Percentiles rank a stretch among this genome's conserved stretches.
phyloP scores from a whole-genome alignment of 306 rosid genomes.

The Benincasa hispida region DNA sequence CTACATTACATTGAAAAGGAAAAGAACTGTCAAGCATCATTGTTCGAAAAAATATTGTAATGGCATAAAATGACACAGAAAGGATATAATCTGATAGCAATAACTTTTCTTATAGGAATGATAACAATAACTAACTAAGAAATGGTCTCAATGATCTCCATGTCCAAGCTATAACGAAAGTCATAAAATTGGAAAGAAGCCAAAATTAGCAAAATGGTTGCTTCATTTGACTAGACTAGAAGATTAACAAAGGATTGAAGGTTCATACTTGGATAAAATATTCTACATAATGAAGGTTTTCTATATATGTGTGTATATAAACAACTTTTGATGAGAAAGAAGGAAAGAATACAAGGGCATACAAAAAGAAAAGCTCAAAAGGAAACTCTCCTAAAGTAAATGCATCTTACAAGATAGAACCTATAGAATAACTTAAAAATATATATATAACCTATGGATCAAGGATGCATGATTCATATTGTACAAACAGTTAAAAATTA shows the following conservation, averaged over 20 bases:
- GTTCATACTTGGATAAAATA: neutral
- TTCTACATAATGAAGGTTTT: neutral
- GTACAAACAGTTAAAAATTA: neutral
- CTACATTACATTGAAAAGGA: conserved; percentile 19
- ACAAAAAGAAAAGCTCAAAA: no score
- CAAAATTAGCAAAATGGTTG: neutral
- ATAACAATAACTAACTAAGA: neutral
- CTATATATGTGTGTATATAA: neutral
- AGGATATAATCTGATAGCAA: neutral
- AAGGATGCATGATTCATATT: neutral
- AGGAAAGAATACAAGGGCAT: no score
- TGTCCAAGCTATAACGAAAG: neutral
- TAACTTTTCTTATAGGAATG: no score
- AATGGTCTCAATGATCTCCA: neutral
- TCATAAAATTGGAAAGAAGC: neutral
- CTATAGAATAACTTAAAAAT: no score
- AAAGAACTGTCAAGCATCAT: neutral
- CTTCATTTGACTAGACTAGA: neutral
- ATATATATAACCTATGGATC: no score
- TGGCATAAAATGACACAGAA: neutral
- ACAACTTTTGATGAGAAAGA: no score
- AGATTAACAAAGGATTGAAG: neutral
- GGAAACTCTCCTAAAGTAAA: no score
- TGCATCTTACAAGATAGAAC: no score
- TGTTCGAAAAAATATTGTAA: neutral